Evolutionary conservation across 768 basidiomycete species (phyloP).

Genomic region (Paxillus ammoniavirescens): DNA sequence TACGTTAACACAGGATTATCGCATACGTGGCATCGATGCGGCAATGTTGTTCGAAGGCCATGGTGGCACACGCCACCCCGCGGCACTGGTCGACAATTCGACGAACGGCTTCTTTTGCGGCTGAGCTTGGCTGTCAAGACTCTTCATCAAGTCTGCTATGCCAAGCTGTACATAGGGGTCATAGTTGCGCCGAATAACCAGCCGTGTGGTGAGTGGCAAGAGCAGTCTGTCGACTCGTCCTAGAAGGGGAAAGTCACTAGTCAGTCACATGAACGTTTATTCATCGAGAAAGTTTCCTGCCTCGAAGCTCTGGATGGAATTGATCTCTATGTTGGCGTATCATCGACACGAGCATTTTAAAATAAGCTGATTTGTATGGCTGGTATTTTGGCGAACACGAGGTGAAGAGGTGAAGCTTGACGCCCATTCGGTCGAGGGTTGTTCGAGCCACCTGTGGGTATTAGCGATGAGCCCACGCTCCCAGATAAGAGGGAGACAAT

Average conservation of each 20-base stretch:
- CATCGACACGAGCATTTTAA: conserved; percentile 44
- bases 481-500: conserved; percentile 8
- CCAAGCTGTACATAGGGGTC: conserved; percentile 34
- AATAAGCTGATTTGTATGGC: conserved; percentile 48
- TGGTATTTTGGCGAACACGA: conserved; percentile 39
- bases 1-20: conserved; percentile 2
- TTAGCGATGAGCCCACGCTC: not conserved
- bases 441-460: conserved; percentile 42
- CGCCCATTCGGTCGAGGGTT: conserved; percentile 42
- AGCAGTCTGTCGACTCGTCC: conserved; percentile 33
- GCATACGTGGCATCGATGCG: conserved; percentile 39
- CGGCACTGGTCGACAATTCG: conserved; percentile 10
- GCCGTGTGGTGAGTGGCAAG: conserved; percentile 30
- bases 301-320: conserved; percentile 27
- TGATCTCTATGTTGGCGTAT: conserved; percentile 31
- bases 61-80: conserved; percentile 16
- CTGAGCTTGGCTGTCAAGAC: conserved; percentile 11
- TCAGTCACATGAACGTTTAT: conserved; percentile 3
- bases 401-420: conserved; percentile 46
- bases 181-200: conserved; percentile 27
- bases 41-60: conserved; percentile 25
- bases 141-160: conserved; percentile 32
- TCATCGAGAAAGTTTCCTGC: conserved; percentile 9
- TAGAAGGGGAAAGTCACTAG: conserved; percentile 5
- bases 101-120: conserved; percentile 17